A percentile compares a stretch with the other conserved stretches of the same genome.
Conservation (phyloP, 1,284 basidiomycete species). For the Pseudozyma thailandica region DNA sequence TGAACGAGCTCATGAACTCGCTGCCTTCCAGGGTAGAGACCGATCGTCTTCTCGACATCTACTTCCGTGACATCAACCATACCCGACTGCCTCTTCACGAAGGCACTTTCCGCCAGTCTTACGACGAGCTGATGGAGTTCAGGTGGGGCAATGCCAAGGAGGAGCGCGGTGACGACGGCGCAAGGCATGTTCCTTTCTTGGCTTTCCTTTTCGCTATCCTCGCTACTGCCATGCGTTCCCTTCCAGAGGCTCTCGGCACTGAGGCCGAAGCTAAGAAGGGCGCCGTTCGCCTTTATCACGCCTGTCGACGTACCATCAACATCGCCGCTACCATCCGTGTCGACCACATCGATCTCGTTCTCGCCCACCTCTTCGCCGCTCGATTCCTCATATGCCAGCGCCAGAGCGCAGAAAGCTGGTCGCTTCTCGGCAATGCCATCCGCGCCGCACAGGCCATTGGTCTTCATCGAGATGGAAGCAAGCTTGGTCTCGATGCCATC, state of each 20-base stretch:
- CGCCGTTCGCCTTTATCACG: constrained; percentile 71
- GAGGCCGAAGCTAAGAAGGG: constrained; percentile 58
- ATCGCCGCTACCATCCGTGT: constrained; percentile 59
- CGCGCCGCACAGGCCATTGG: constrained; percentile 93
- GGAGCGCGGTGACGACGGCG: constrained; percentile 72
- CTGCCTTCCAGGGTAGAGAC: constrained; percentile 54
- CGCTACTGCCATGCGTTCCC: constrained; percentile 85
- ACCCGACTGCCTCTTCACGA: constrained; percentile 93
- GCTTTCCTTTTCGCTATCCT: constrained; percentile 91
- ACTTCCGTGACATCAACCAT: constrained; percentile 78
- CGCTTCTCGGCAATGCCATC: constrained; percentile 89
- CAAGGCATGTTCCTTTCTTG: constrained; percentile 82
- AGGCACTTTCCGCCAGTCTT: constrained; percentile 81
- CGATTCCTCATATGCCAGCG: constrained; percentile 89
- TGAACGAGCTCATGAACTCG: constrained; percentile 57
- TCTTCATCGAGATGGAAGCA: constrained; percentile 88
- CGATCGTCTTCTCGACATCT: constrained; percentile 60
- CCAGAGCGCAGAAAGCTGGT: constrained; percentile 92
- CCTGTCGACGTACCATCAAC: constrained; percentile 71
- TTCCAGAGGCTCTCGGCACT: constrained; percentile 75
- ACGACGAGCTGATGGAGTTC: constrained; percentile 78
- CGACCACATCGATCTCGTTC: constrained; percentile 64
- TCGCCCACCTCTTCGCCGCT: constrained; percentile 72
- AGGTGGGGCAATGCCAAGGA: constrained; percentile 56
- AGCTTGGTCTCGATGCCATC: constrained; percentile 72